Base-by-base conservation (phyloP, 2,329 filamentous ascomycete genomes). In the Emmonsiellopsis sp. region DNA sequence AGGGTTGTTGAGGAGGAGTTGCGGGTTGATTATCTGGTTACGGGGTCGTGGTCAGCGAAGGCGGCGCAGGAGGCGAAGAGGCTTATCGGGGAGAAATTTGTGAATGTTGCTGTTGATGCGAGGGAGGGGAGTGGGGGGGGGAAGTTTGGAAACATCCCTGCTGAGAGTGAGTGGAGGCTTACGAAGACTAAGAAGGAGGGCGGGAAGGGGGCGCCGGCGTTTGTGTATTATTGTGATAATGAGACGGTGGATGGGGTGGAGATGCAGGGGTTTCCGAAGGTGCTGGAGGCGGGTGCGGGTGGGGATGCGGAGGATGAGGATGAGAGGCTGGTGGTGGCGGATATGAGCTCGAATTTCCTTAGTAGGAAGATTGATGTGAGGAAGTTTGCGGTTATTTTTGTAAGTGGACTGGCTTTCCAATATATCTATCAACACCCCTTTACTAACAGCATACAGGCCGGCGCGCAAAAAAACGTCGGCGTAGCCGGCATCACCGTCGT, bases 331-430 rank as follows among this genome's bases (percentile, higher is more conserved):
- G 86, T 97, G 5, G 85, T 95, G 5, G 89, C 88, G 16, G 92
- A 97, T 70, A 95, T 97, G 87, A 87, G 82, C 46, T 95, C 89
- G 55, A 97, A 96, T 70, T 95, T 97, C 66, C 82, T 97, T 50
- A 89, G 88, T 46, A 78, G 89, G 43, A 80, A 79, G 57, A 80
- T 96, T 26, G 85, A 91, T 35, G 80, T 94, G 47, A 77, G 76
- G 61, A 91, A 93, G 66, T 95, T 86, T 71, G 86, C 85, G 1
- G 76, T 86, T 60, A 86, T 97, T 66, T 96, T 96, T 74, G 94
- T 90, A 65, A 58, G 73, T 62, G 31, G 7, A 16, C 59, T 48
- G 9, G 40, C 26, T 38, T 7, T 31, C 42, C 7, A 10, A 15
- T 32, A 10, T 30, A 50, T 16, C 26, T 48, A 1, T 42, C 35